Evolutionary conservation across 78 protist genomes (phyloP).

Genomic region (Dictyostelium intermedium): DNA sequence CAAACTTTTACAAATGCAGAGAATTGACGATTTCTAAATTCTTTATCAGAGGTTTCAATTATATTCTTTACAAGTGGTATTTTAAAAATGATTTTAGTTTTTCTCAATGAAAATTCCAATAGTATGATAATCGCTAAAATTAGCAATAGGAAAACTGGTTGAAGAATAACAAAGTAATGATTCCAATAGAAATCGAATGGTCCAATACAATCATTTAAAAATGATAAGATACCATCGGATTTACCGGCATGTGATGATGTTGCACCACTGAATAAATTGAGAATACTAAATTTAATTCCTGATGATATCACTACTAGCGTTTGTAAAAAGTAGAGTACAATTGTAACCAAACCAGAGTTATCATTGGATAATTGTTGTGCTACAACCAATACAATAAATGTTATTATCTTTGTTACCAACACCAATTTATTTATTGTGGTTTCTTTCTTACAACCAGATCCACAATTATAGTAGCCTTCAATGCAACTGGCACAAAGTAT

Average conservation of each 20-base stretch:
- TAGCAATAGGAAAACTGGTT: conserved; percentile 20
- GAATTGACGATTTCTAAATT: conserved; percentile 57
- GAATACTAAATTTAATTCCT: conserved; percentile 57
- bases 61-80: not conserved
- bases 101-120: conserved; percentile 7
- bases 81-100: conserved; percentile 24
- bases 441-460: conserved; percentile 40
- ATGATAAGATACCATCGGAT: not conserved
- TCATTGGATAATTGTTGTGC: conserved; percentile 43
- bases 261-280: conserved; percentile 18
- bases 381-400: conserved; percentile 13
- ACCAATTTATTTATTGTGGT: not conserved
- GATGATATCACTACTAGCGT: conserved; percentile 48
- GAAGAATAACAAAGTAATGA: conserved; percentile 46
- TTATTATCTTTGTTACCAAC: not conserved
- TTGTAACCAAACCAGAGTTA: conserved; percentile 33
- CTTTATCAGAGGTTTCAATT: not conserved
- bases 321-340: conserved; percentile 53
- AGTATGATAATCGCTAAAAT: not conserved
- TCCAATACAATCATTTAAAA: conserved; percentile 32
- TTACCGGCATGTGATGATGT: conserved; percentile 1
- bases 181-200: conserved; percentile 43
- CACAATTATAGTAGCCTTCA: conserved; percentile 69
- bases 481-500: conserved; percentile 35
- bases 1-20: conserved; percentile 75